Percentiles rank a stretch among this genome's conserved stretches.
Conservation (phyloP, 345 rosid genomes). For the Sisymbrium altissimum region DNA sequence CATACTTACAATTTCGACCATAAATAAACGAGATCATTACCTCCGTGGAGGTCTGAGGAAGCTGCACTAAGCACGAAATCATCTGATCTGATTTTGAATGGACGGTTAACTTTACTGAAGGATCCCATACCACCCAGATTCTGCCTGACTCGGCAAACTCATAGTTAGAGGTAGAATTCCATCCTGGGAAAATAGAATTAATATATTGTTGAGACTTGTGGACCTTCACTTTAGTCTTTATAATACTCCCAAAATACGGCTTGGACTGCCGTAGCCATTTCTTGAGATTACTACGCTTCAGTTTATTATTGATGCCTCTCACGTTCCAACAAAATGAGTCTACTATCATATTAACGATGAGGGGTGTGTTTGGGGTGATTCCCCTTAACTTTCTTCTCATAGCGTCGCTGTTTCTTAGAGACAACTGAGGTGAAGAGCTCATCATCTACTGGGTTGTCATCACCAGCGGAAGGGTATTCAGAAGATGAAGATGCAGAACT, state of each 20-base stretch:
- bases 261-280: not conserved
- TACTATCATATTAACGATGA: no score
- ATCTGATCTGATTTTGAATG: not conserved
- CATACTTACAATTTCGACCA: not conserved
- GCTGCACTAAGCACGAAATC: not conserved
- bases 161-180: not conserved
- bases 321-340: not conserved
- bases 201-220: not conserved
- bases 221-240: not conserved
- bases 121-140: not conserved
- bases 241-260: not conserved
- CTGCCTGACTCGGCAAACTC: not conserved
- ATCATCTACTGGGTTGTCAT: no score
- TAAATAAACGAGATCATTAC: not conserved
- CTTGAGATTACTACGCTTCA: not conserved
- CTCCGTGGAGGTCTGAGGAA: not conserved
- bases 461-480: no score
- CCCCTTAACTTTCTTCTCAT: no score
- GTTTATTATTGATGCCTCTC: not conserved
- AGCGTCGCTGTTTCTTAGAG: no score
- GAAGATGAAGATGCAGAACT: no score
- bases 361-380: no score
- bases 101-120: rapidly evolving
- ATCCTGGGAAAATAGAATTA: not conserved
- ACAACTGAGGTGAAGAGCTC: no score